Base-by-base conservation (phyloP, 805 yeast species). In the Starmerella asiatica region DNA sequence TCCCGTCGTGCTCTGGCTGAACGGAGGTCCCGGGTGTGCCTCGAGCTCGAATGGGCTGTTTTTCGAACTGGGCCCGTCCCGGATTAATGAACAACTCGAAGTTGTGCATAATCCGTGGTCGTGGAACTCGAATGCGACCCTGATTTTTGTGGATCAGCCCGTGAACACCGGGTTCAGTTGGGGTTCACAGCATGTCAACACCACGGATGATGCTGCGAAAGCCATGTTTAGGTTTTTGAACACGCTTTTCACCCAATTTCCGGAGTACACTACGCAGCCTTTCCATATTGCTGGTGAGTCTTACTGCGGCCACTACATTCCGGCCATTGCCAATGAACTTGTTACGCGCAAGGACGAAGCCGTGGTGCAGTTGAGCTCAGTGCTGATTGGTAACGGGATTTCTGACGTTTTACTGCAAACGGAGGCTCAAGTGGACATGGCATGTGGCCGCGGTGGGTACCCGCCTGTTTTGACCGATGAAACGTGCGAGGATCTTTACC, bases 1-100 rank as follows among this genome's bases (percentile, higher is more conserved):
- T 60, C 96, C 96, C 2, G 69, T 84, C 15, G 71, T 86, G 42
- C 67, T 86, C 52, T 84, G 94, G 96, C 67, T 85, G 53, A 85
- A 85, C 57, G 95, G 95, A 49, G 95, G 95, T 4, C 95, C 95
- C 28, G 95, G 95, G 14, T 84, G 95, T 57, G 81, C 94, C 1
- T 80, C 93, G 2, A 36, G 29, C 24, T 62, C 82, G 56, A 81
- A 88, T 19, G 96, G 96, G 9, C 66, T 86, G 44, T 76, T 86
- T 53, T 84, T 85, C 55, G 96, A 88, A 59, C 68, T 84, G 54
- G 96, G 97, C 21, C 94, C 96, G 6, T 73, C 94, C 1, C 68
- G 79, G 14, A 74, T 86, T 44, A 69, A 74, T 37, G 59, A 71
- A 31, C 68, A 75, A 29, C 61, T 79, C 51, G 21, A 36, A 23